Conservation (phyloP, 352 stramenopile species). For the Phytopythium sindhum region DNA sequence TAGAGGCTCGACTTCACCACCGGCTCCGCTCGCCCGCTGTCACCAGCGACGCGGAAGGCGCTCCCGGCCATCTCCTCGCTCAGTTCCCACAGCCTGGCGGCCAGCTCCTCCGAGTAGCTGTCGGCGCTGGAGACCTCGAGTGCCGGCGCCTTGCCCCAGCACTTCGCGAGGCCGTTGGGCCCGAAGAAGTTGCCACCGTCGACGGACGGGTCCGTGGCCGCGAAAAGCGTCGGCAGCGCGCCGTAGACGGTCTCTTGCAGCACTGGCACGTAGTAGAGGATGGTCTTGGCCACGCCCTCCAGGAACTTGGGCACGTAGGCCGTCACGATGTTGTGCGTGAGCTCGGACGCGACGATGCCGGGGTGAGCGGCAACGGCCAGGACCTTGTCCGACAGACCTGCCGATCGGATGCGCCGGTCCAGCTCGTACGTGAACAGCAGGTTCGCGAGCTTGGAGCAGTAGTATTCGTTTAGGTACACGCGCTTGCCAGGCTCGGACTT, state of each 20-base stretch:
- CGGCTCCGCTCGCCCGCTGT: background rate
- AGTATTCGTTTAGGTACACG: constrained; percentile 44
- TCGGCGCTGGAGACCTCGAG: constrained; percentile 24
- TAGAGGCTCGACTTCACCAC: background rate
- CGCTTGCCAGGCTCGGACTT: constrained; percentile 23
- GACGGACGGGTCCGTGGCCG: constrained; percentile 21
- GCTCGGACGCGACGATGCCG: constrained; percentile 25
- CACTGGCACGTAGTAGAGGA: constrained; percentile 27
- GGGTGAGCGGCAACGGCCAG: constrained; percentile 30
- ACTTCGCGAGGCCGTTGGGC: constrained; percentile 24
- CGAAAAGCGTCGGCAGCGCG: constrained; percentile 29
- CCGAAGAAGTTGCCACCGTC: constrained; percentile 20
- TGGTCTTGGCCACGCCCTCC: constrained; percentile 20
- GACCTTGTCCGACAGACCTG: constrained; percentile 20
- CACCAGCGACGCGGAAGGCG: background rate
- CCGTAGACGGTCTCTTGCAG: constrained; percentile 26
- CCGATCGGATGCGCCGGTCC: constrained; percentile 22
- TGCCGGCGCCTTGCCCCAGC: constrained; percentile 21
- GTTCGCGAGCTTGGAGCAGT: constrained; percentile 40
- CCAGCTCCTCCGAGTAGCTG: constrained; percentile 29
- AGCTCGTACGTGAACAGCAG: constrained; percentile 48
- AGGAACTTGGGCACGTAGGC: constrained; percentile 22
- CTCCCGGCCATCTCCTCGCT: constrained; percentile 13
- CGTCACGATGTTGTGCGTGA: constrained; percentile 23
- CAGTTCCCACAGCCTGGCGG: constrained; percentile 25